Evolutionary conservation across 208 protist genomes (phyloP), one percentile per base, ranked within the genome.

Genomic region (Phytomonas serpens): DNA sequence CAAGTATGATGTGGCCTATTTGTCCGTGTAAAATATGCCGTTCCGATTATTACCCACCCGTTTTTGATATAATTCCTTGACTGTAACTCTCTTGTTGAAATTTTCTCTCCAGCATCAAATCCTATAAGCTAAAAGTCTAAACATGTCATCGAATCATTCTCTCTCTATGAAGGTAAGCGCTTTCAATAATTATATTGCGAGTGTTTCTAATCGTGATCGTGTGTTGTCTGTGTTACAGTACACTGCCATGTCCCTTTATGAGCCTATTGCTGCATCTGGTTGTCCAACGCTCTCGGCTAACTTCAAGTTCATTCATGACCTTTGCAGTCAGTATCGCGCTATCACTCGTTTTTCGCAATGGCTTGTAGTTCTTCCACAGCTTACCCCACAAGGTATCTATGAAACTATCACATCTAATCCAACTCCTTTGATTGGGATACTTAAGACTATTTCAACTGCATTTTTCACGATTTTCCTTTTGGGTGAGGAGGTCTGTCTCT

Each of bases 381-480:
- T 95, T 23, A 84, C 82, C 38, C 86, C 86, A 47, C 64, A 67
- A 38, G 81, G 83, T 74, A 79, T 91, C 51, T 69, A 71, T 38
- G 68, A 42, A 16, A 69, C 69, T 13, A 70, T 95, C 52, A 77
- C 69, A 47, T 75, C 71, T 23, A 80, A 78, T 40, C 76, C 81
- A 23, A 83, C 78, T 64, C 64, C 73, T 57, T 64, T 80, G 37
- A 79, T 81, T 47, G 86, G 78, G 52, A 73, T 87, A 67, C 72
- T 71, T 76, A 87, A 87, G 69, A 80, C 85, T 57, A 42, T 88
- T 42, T 87, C 79, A 70, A 88, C 81, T 61, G 75, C 82, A 42
- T 72, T 87, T 65, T 91, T 92, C 81, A 86, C 80, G 42, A 76
- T 92, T 61, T 95, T 90, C 73, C 81, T 93, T 61, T 62, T 90